Conservation (phyloP, 2,329 filamentous ascomycete species). For the Aspergillus terreus region DNA sequence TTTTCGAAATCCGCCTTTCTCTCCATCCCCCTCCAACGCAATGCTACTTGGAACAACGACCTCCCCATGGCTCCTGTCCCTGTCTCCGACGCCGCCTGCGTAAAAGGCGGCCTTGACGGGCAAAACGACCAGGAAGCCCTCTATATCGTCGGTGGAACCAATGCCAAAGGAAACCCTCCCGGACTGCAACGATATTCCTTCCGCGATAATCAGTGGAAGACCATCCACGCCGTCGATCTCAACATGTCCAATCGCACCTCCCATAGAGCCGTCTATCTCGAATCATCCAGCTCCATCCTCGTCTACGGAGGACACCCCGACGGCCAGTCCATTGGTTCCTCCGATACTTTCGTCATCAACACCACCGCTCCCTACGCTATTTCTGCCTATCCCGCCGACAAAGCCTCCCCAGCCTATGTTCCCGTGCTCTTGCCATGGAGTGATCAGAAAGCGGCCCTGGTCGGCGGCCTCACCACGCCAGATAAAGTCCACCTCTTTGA, state of each 20-base stretch:
- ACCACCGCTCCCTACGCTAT: slow-evolving; percentile 64
- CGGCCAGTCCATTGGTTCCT: slow-evolving; percentile 55
- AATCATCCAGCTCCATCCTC: slow-evolving; percentile 66
- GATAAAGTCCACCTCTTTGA: slow-evolving; percentile 71
- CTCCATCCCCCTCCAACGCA: slow-evolving; percentile 64
- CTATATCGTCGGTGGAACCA: slow-evolving; percentile 77
- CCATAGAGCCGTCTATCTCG: slow-evolving; percentile 74
- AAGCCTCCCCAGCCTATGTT: slow-evolving; percentile 59
- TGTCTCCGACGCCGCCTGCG: slow-evolving; percentile 73
- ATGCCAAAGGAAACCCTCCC: slow-evolving; percentile 56
- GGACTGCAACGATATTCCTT: slow-evolving; percentile 72
- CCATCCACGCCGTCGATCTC: slow-evolving; percentile 45
- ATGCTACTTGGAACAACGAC: slow-evolving; percentile 65
- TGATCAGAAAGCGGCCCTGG: slow-evolving; percentile 64
- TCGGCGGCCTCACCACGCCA: slow-evolving; percentile 68
- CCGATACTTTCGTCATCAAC: slow-evolving; percentile 71
- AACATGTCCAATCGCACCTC: slow-evolving; percentile 66
- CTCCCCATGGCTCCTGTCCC: slow-evolving; percentile 60
- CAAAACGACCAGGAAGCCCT: slow-evolving; percentile 61
- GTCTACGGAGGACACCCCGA: slow-evolving; percentile 75
- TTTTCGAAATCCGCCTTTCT: slow-evolving; percentile 74
- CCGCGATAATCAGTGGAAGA: slow-evolving; percentile 55
- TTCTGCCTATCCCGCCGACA: slow-evolving; percentile 52
- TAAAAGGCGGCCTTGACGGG: slow-evolving; percentile 60
- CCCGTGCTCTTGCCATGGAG: slow-evolving; percentile 76